Evolutionary conservation across 768 basidiomycete species (phyloP), one percentile per base, ranked within the genome.

Genomic region (Rhodotorula babjevae): DNA sequence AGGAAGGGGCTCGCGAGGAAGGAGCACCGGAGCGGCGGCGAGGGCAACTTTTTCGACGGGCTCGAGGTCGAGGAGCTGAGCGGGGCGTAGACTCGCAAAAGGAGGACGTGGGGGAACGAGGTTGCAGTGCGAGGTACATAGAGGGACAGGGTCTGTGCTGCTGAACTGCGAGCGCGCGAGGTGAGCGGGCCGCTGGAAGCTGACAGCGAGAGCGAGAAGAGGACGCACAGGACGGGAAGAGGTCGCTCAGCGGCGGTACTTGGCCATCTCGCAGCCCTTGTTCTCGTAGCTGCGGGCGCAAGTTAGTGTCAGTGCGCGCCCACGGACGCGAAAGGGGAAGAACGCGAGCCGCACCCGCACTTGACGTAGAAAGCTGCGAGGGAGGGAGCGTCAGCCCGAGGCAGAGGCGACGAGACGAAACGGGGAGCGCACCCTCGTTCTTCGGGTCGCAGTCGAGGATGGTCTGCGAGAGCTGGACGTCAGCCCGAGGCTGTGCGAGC

Each of bases 251-350:
- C 62, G 65, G 33, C 46, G 36, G 67, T 81, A 81, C 50, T 79
- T 77, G 12, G 82, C 94, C 94, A 98, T 98, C 82, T 96, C 91
- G 77, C 86, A 88, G 82, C 94, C 94, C 82, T 93, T 95, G 83
- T 88, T 89, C 81, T 86, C 84, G 78, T 82, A 82, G 16, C 81
- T 82, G 71, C 53, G 44, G 6, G 44, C 14, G 15, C 10, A n/a
- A 49, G 5, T 57, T 18, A 31, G 53, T 60, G 47, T 72, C 50
- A 25, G 47, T 40, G 0, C 31, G 0, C n/a, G 4, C 15, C 0
- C 2, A 3, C 15, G 25, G 31, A n/a, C 36, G n/a, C 9, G 5
- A 49, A 56, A 36, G 27, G 29, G 21, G 40, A 10, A 7, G 11
- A 18, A n/a, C n/a, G n/a, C n/a, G 19, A 61, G 21, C 63, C 79